Evolutionary conservation across 2,329 filamentous ascomycete species (phyloP).

Genomic region (Hypoxylon sp.): DNA sequence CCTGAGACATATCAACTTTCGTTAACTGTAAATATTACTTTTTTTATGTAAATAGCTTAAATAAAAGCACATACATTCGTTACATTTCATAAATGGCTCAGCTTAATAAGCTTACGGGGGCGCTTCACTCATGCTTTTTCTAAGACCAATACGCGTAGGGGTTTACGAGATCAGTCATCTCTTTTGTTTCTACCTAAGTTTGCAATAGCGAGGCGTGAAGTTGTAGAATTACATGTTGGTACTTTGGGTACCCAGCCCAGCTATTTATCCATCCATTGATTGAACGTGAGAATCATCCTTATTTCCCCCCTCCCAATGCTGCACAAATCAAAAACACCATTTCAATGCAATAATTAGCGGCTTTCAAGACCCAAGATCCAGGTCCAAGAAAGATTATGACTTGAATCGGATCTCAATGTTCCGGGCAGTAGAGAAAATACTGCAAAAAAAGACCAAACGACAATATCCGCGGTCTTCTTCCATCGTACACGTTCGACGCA

Average conservation of each 20-base stretch:
- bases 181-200: neutral
- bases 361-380: slow-evolving; percentile 7
- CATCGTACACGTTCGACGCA: slow-evolving; percentile 8
- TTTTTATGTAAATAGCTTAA: slow-evolving; percentile 23
- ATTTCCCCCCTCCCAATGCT: slow-evolving; percentile 21
- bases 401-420: slow-evolving; percentile 6
- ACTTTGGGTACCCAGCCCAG: slow-evolving; percentile 28
- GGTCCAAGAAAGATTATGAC: slow-evolving; percentile 26
- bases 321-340: slow-evolving; percentile 36
- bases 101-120: too few species aligned
- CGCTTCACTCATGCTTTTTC: too few species aligned
- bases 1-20: slow-evolving; percentile 9
- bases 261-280: slow-evolving; percentile 26
- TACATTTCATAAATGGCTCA: neutral
- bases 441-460: neutral
- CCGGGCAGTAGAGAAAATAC: slow-evolving; percentile 5
- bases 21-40: slow-evolving; percentile 30
- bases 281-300: slow-evolving; percentile 13
- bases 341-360: slow-evolving; percentile 31
- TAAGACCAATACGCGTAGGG: neutral
- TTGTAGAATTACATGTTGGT: slow-evolving; percentile 21
- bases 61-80: slow-evolving; percentile 13
- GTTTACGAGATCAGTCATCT: neutral
- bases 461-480: neutral
- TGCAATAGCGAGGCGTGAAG: neutral